phyloP scores from a whole-genome alignment of 805 yeast species.

The Ogataea glucozyma region DNA sequence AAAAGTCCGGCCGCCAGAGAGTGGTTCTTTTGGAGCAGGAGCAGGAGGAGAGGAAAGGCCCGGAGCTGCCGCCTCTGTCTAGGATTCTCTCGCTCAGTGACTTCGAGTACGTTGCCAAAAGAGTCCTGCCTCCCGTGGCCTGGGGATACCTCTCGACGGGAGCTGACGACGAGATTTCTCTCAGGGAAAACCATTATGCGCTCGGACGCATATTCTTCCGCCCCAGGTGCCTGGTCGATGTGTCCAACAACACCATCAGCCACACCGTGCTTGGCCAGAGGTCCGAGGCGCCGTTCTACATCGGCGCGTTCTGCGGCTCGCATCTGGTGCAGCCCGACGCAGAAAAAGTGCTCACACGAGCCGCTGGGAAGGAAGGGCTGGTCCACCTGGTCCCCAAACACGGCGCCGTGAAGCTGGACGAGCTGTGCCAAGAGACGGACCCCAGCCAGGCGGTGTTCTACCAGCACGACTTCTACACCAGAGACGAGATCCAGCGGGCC shows the following conservation, averaged over 20 bases:
- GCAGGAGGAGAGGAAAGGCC: conserved; percentile 24
- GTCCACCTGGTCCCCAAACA: conserved; percentile 87
- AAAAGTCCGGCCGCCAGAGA: conserved; percentile 28
- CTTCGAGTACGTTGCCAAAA: conserved; percentile 82
- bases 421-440: conserved; percentile 61
- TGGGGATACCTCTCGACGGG: conserved; percentile 90
- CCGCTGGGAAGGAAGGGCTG: conserved; percentile 61
- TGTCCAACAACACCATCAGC: conserved; percentile 55
- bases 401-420: conserved; percentile 79
- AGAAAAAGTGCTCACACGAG: conserved; percentile 74
- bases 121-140: conserved; percentile 68
- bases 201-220: conserved; percentile 82
- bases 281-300: conserved; percentile 74
- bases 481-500: conserved; percentile 62
- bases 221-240: conserved; percentile 79
- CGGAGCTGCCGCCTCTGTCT: conserved; percentile 61
- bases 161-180: conserved; percentile 82
- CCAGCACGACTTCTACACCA: conserved; percentile 69
- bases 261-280: conserved; percentile 68
- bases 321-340: conserved; percentile 86
- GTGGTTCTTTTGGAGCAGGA: conserved; percentile 35
- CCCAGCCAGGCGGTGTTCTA: conserved; percentile 73
- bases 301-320: conserved; percentile 89
- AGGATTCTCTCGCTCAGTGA: conserved; percentile 75
- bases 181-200: conserved; percentile 83